Evolutionary conservation across 495 filamentous ascomycete genomes (phyloP), one percentile per base, ranked within the genome.

Genomic region (Podospora fimiseda): DNA sequence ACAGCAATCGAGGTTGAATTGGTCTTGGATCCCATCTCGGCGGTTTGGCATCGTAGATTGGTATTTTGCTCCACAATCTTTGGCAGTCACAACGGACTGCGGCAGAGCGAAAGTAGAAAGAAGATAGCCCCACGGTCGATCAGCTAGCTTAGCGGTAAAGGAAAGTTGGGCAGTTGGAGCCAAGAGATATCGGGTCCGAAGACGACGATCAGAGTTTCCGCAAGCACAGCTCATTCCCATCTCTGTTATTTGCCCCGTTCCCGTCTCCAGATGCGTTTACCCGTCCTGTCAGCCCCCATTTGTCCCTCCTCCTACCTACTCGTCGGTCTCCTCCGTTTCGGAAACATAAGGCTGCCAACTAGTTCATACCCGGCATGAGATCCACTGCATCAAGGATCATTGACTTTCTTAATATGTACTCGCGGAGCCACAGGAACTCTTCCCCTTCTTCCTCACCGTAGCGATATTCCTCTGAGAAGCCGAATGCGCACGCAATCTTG

Each of bases 371-470:
- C 53, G 86, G 84, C 89, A 98, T 88, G 53, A 96, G 72, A 48
- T 89, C 85, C 8, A 86, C 83, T 55, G 83, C 80, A 67, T 98
- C 93, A 52, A 98, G 66, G 54, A 92, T 77, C 93, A 97, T 97
- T 2, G 84, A 86, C 63, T 86, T 87, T 62, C 82, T 73, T 24
- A 81, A 79, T 50, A 87, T 80, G 65, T 88, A 95, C 67, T 95
- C 87, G 50, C 83, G 81, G 50, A 98, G 77, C 49, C 72, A 78
- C 61, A 90, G 84, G 86, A 92, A 98, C 48, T 94, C 91, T 46
- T 81, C 79, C 2, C 94, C 92, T 56, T 90, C 86, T 65, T 98
- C 93, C 63, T 95, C 89, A 1, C 93, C 93, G 60, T 85, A 78
- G 67, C 83, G 82, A 63, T 77, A 82, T n/a, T 63, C 65, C 60